phyloP scores from a whole-genome alignment of 768 basidiomycete species.

The button mushroom (Agaricus bisporus) region DNA sequence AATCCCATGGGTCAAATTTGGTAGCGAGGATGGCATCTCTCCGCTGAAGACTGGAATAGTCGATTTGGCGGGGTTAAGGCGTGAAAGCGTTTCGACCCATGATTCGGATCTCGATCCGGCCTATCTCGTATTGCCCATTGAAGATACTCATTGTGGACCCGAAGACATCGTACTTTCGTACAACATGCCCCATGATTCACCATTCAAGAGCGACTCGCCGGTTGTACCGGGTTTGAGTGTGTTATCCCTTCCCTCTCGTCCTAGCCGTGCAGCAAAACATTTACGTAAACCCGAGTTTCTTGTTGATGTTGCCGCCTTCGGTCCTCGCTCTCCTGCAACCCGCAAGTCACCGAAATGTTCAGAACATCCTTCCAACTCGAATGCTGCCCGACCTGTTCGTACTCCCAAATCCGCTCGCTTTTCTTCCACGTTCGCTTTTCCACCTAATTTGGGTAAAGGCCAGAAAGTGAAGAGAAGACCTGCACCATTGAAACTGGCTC shows the following conservation, averaged over 20 bases:
- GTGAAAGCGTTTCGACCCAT: slow-evolving; percentile 42
- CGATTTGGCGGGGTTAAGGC: slow-evolving; percentile 22
- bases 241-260: slow-evolving; percentile 31
- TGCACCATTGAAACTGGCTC: slow-evolving; percentile 29
- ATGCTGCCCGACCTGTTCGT: not conserved
- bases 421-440: slow-evolving; percentile 3
- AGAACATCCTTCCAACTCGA: slow-evolving; percentile 2
- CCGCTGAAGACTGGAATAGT: slow-evolving; percentile 9
- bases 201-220: slow-evolving; percentile 25
- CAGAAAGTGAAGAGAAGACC: slow-evolving; percentile 28
- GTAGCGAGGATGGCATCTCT: slow-evolving; percentile 3
- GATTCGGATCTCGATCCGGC: slow-evolving; percentile 50
- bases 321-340: slow-evolving; percentile 16
- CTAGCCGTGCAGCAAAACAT: slow-evolving; percentile 26
- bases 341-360: slow-evolving; percentile 2
- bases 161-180: slow-evolving; percentile 22
- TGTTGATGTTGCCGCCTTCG: slow-evolving; percentile 30
- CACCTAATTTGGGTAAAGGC: not conserved
- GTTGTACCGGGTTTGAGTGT: slow-evolving; percentile 31
- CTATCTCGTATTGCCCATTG: slow-evolving; percentile 33
- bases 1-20: slow-evolving; percentile 21
- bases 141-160: slow-evolving; percentile 18
- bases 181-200: slow-evolving; percentile 11
- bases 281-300: slow-evolving; percentile 29
- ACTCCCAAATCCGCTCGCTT: slow-evolving; percentile 4